Conservation (phyloP, 2,329 filamentous ascomycete species). For the Venturia asperata region DNA sequence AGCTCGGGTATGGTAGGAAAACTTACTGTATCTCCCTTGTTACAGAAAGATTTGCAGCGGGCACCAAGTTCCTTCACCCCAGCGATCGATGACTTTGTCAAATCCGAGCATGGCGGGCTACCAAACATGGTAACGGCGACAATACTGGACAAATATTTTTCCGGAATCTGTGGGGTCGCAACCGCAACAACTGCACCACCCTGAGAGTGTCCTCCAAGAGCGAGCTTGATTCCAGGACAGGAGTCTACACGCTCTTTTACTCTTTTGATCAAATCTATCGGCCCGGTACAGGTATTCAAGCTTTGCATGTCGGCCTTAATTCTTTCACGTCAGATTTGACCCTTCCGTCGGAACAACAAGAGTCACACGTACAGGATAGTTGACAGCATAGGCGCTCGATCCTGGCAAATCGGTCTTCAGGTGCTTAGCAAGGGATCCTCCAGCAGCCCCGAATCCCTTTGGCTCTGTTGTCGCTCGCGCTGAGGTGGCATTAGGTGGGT, state of each 20-base stretch:
- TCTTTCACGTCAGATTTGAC: too few species aligned
- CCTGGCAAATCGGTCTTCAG: conserved; percentile 7
- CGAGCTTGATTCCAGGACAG: conserved; percentile 1
- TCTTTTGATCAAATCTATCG: background rate
- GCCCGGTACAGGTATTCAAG: background rate
- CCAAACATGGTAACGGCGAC: conserved; percentile 17
- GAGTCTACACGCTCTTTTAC: background rate
- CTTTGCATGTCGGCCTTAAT: background rate
- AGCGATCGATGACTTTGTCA: background rate
- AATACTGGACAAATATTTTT: background rate
- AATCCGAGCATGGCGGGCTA: conserved; percentile 7
- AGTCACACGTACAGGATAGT: conserved; percentile 11
- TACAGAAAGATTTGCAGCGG: conserved; percentile 15
- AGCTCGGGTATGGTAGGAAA: too few species aligned
- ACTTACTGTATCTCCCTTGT: background rate
- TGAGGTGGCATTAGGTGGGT: background rate
- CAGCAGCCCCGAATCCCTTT: conserved; percentile 17
- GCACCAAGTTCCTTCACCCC: background rate
- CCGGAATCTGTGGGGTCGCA: background rate
- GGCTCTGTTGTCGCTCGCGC: conserved; percentile 16
- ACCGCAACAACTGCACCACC: conserved; percentile 7
- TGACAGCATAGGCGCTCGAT: conserved; percentile 8
- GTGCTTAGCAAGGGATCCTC: background rate
- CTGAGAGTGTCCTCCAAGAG: conserved; percentile 17
- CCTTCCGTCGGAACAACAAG: too few species aligned